Conservation (phyloP, 2,329 filamentous ascomycete species). For the Trichothecium sympodiale region DNA sequence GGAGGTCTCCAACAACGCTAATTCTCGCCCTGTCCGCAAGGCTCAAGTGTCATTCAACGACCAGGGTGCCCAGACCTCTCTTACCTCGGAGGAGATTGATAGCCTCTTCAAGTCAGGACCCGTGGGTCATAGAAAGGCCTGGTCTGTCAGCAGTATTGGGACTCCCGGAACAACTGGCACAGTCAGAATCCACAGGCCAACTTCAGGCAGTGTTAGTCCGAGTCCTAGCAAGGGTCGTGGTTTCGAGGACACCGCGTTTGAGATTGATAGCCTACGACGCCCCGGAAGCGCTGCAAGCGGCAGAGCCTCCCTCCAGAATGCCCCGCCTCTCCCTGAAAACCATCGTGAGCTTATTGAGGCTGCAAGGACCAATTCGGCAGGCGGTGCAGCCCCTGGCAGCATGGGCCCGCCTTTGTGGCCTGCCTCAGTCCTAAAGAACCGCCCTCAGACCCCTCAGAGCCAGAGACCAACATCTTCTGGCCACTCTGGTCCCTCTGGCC, state of each 20-base stretch:
- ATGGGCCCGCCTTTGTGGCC: constrained; percentile 85
- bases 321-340: constrained; percentile 69
- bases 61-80: constrained; percentile 68
- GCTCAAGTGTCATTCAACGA: constrained; percentile 42
- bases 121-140: constrained; percentile 21
- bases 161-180: constrained; percentile 24
- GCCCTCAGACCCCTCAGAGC: constrained; percentile 52
- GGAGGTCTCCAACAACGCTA: constrained; percentile 50
- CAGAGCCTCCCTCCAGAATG: constrained; percentile 26
- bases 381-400: constrained; percentile 27
- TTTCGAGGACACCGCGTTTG: constrained; percentile 26
- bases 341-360: constrained; percentile 79
- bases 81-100: constrained; percentile 77
- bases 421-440: constrained; percentile 54
- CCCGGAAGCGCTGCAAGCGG: constrained; percentile 66
- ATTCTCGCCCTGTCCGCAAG: constrained; percentile 27
- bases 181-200: constrained; percentile 33
- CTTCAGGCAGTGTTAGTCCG: constrained; percentile 30
- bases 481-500: constrained; percentile 34
- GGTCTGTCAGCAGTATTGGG: constrained; percentile 22
- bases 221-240: constrained; percentile 24
- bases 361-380: constrained; percentile 48
- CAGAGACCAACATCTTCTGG: constrained; percentile 30
- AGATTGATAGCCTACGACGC: constrained; percentile 31
- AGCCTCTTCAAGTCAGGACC: constrained; percentile 47